Percentiles rank a stretch among this genome's conserved stretches.
These are phyloP conservation scores for Xerocomus amazonicus DNA, from an alignment of 1,284 basidiomycete genomes.

Conservation along the genomic window DNA sequence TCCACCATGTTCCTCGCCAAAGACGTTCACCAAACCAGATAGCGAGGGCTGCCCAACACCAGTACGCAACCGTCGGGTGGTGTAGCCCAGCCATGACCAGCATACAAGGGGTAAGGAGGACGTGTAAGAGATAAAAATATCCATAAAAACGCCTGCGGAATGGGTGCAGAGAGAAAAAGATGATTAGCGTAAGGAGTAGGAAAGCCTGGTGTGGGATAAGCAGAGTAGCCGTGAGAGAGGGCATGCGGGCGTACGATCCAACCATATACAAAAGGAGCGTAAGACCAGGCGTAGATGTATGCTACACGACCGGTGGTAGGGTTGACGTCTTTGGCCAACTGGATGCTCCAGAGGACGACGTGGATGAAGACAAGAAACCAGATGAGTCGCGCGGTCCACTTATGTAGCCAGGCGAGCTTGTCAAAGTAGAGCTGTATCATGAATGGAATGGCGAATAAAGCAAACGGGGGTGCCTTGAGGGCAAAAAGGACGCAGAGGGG, in stretches of 20 bases:
- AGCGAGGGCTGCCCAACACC: constrained; percentile 62
- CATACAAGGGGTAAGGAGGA: constrained; percentile 62
- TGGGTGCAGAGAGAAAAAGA: constrained; percentile 59
- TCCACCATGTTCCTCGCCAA: constrained; percentile 57
- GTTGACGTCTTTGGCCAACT: constrained; percentile 56
- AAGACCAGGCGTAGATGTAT: constrained; percentile 63
- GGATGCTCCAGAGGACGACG: constrained; percentile 73
- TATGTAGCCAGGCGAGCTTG: constrained; percentile 71
- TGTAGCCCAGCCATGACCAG: constrained; percentile 64
- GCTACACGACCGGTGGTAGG: constrained; percentile 49
- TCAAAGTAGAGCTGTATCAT: constrained; percentile 74
- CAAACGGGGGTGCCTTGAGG: constrained; percentile 80
- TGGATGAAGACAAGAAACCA: constrained; percentile 72
- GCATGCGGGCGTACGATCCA: constrained; percentile 54
- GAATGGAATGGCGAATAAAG: constrained; percentile 69
- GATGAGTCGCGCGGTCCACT: constrained; percentile 70
- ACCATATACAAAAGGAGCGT: constrained; percentile 71
- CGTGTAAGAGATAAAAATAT: constrained; percentile 70
- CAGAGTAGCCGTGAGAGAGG: constrained; percentile 6
- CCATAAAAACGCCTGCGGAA: constrained; percentile 73
- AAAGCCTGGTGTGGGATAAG: constrained; percentile 52
- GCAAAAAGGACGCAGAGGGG: constrained; percentile 77
- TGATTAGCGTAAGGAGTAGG: constrained; percentile 64
- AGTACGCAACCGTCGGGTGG: constrained; percentile 66
- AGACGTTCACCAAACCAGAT: constrained; percentile 68